These are phyloP conservation scores for Onygenales sp. DNA, from an alignment of 2,329 filamentous ascomycete species.

Conservation along the genomic window DNA sequence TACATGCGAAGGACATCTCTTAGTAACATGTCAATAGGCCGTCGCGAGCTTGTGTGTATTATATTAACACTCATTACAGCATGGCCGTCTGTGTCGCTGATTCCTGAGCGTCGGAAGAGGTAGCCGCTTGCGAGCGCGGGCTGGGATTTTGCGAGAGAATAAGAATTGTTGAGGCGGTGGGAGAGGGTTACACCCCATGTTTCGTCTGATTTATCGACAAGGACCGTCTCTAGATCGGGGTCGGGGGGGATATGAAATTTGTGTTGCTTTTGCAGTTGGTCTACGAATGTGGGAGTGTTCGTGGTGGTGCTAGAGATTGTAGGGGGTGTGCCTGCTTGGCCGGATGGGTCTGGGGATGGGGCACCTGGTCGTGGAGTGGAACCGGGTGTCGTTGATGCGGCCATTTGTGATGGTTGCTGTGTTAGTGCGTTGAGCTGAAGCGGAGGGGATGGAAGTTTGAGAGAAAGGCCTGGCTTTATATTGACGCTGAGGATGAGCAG, in stretches of 20 bases:
- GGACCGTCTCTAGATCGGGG: conserved; percentile 46
- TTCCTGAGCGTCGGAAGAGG: conserved; percentile 35
- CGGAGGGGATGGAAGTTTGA: conserved; percentile 24
- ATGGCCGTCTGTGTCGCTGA: conserved; percentile 32
- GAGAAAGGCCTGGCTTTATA: conserved; percentile 24
- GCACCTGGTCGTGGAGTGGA: conserved; percentile 29
- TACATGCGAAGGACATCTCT: conserved; percentile 36
- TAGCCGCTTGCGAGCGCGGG: conserved; percentile 38
- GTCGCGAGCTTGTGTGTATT: conserved; percentile 23
- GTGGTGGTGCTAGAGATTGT: conserved; percentile 15
- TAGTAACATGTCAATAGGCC: conserved; percentile 25
- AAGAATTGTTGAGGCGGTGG: conserved; percentile 35
- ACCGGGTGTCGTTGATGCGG: conserved; percentile 19
- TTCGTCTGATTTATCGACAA: conserved; percentile 51
- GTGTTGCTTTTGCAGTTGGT: conserved; percentile 22
- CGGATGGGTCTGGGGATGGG: conserved; percentile 34
- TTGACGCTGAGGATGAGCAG: conserved; percentile 27
- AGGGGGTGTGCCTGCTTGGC: conserved; percentile 28
- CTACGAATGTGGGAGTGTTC: conserved; percentile 5
- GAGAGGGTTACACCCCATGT: conserved; percentile 50
- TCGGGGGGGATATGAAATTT: conserved; percentile 29
- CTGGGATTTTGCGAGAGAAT: conserved; percentile 31
- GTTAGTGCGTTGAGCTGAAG: conserved; percentile 26
- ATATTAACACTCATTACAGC: conserved; percentile 34
- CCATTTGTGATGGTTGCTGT: conserved; percentile 10